These are phyloP conservation scores for Vigna reflexopilosa DNA, from an alignment of 306 rosid genomes.

Conservation along the genomic window DNA sequence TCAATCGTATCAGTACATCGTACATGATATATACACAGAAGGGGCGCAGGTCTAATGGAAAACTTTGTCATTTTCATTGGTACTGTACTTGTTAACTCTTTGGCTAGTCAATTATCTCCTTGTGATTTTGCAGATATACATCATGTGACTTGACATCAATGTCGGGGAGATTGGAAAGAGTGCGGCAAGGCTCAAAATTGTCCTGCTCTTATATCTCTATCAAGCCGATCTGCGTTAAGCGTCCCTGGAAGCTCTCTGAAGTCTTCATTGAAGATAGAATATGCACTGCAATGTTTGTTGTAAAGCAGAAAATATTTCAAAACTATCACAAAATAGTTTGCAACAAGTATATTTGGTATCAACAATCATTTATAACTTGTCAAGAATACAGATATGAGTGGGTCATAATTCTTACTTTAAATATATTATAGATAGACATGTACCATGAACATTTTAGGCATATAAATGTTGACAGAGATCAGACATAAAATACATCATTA, in stretches of 20 bases:
- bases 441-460: constrained; percentile 18
- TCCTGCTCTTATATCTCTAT: constrained; percentile 87
- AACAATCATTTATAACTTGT: not conserved
- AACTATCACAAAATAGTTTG: constrained; percentile 13
- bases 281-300: constrained; percentile 67
- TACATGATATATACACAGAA: constrained; percentile 37
- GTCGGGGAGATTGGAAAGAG: constrained; percentile 25
- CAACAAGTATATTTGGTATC: constrained; percentile 31
- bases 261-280: constrained; percentile 95
- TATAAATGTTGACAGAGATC: not conserved
- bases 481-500: not conserved
- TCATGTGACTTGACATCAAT: constrained; percentile 36
- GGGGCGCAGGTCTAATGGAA: not conserved
- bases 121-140: constrained; percentile 40
- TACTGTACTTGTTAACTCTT: constrained; percentile 31
- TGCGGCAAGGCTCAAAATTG: constrained; percentile 66
- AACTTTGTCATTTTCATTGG: constrained; percentile 40
- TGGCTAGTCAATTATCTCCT: constrained; percentile 20
- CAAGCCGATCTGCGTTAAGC: constrained; percentile 84
- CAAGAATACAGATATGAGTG: not conserved
- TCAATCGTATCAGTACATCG: constrained; percentile 14
- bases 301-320: constrained; percentile 15
- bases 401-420: constrained; percentile 20
- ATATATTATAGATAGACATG: constrained; percentile 11
- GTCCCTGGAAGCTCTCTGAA: constrained; percentile 96